Percentiles rank a stretch among this genome's conserved stretches.
phyloP scores from a whole-genome alignment of 768 basidiomycete genomes.

The Rhizopogon salebrosus region DNA sequence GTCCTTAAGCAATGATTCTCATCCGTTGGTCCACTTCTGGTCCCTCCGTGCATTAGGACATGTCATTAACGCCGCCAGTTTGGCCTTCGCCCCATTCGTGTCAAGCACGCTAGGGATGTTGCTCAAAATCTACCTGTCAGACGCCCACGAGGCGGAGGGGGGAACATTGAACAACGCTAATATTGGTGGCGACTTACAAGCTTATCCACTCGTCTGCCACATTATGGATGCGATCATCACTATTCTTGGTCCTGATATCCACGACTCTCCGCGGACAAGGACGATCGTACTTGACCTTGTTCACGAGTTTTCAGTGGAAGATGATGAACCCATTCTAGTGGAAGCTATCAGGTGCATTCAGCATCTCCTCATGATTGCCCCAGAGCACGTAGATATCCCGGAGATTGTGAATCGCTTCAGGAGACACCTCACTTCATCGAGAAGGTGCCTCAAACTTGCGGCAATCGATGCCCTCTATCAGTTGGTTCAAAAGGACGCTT shows the following conservation, averaged over 20 bases:
- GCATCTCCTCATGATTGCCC: conserved; percentile 94
- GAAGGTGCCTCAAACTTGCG: conserved; percentile 84
- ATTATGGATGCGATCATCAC: conserved; percentile 92
- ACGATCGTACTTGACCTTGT: conserved; percentile 81
- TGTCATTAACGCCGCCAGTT: conserved; percentile 87
- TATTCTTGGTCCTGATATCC: conserved; percentile 91
- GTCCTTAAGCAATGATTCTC: conserved; percentile 93
- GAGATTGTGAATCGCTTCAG: conserved; percentile 76
- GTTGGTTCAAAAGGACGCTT: conserved; percentile 91
- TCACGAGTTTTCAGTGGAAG: conserved; percentile 77
- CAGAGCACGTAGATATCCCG: conserved; percentile 77
- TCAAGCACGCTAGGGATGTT: conserved; percentile 86
- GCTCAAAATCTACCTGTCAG: conserved; percentile 82
- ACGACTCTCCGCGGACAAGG: conserved; percentile 79
- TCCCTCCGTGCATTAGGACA: conserved; percentile 78
- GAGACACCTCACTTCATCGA: conserved; percentile 70
- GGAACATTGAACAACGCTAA: conserved; percentile 81
- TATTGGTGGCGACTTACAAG: conserved; percentile 83
- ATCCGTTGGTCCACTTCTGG: conserved; percentile 95
- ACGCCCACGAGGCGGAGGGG: conserved; percentile 91
- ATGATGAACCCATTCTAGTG: conserved; percentile 83
- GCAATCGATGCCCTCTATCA: conserved; percentile 96
- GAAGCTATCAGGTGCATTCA: conserved; percentile 96
- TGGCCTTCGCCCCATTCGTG: conserved; percentile 88
- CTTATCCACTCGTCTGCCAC: conserved; percentile 87